These are phyloP conservation scores for Trametes polyzona DNA, from an alignment of 1,284 basidiomycete species.

Conservation along the genomic window DNA sequence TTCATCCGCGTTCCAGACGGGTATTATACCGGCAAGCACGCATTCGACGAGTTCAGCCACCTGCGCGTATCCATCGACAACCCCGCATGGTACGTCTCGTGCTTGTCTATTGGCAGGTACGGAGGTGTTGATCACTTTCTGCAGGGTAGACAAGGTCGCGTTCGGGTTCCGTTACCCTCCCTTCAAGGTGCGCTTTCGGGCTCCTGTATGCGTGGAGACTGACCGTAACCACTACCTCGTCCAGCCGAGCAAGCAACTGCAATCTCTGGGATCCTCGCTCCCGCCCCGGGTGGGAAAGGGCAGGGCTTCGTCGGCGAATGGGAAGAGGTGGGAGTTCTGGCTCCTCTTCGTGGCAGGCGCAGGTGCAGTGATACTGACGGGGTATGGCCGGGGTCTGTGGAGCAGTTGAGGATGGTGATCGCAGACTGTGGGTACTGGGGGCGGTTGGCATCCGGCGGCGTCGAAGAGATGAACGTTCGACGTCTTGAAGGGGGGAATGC, in stretches of 20 bases:
- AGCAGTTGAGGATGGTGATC: slow-evolving; percentile 1
- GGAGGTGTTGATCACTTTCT: not conserved
- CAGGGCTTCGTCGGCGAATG: not conserved
- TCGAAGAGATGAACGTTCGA: not conserved
- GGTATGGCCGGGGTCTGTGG: not conserved
- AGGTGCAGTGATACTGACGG: slow-evolving; percentile 17
- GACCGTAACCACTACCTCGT: no score
- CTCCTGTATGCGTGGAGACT: no score
- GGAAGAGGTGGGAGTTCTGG: slow-evolving; percentile 26
- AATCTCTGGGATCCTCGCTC: slow-evolving; percentile 10
- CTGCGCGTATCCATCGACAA: slow-evolving; percentile 59
- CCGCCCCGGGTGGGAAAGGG: slow-evolving; percentile 12
- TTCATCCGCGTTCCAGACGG: slow-evolving; percentile 47
- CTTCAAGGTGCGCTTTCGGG: slow-evolving; percentile 22
- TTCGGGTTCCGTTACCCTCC: slow-evolving; percentile 29
- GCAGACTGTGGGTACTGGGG: no score
- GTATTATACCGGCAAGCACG: slow-evolving; percentile 61
- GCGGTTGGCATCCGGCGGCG: no score
- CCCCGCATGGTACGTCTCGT: slow-evolving; percentile 56
- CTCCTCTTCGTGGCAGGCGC: slow-evolving; percentile 13
- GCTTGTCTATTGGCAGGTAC: not conserved
- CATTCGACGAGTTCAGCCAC: slow-evolving; percentile 74
- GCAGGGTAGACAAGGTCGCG: slow-evolving; percentile 24
- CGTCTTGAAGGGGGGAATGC: not conserved
- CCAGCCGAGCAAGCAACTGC: not conserved